A percentile compares a stretch with the other conserved stretches of the same genome.
phyloP scores from a whole-genome alignment of 2,329 filamentous ascomycete genomes.

The Metarhizium humberi region DNA sequence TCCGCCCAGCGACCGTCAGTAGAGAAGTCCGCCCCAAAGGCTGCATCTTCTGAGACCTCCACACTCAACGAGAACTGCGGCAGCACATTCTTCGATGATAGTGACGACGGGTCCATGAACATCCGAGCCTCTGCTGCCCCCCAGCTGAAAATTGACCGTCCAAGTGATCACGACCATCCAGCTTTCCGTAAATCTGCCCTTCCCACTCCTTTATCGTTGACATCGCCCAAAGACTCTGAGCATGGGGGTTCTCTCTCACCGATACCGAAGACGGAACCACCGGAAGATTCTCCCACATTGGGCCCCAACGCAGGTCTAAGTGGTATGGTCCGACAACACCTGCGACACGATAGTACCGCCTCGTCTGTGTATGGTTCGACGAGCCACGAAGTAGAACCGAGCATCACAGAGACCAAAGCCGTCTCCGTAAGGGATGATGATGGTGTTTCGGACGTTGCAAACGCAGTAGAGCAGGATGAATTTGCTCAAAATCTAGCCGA shows the following conservation, averaged over 20 bases:
- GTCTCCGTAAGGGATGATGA: background rate
- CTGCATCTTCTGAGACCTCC: conserved; percentile 16
- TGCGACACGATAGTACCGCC: conserved; percentile 69
- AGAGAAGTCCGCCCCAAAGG: conserved; percentile 22
- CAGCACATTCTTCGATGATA: conserved; percentile 35
- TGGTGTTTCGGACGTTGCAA: background rate
- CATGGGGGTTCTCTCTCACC: conserved; percentile 16
- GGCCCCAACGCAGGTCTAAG: conserved; percentile 62
- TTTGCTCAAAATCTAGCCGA: conserved; percentile 66
- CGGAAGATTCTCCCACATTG: conserved; percentile 69
- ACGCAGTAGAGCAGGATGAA: conserved; percentile 48
- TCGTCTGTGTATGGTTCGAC: conserved; percentile 65
- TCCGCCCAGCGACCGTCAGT: conserved; percentile 29
- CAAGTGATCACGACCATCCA: conserved; percentile 44
- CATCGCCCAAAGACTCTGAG: conserved; percentile 15
- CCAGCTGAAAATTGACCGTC: conserved; percentile 33
- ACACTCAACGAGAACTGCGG: conserved; percentile 22
- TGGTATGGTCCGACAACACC: conserved; percentile 74
- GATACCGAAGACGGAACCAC: conserved; percentile 10
- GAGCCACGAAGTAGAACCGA: conserved; percentile 20
- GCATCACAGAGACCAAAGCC: background rate
- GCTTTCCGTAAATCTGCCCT: conserved; percentile 39
- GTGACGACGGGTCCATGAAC: conserved; percentile 25
- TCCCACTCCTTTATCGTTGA: conserved; percentile 32
- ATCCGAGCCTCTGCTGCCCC: conserved; percentile 17